A percentile compares a stretch with the other conserved stretches of the same genome.
phyloP scores from a whole-genome alignment of 1,284 basidiomycete genomes.

The Malassezia equina region DNA sequence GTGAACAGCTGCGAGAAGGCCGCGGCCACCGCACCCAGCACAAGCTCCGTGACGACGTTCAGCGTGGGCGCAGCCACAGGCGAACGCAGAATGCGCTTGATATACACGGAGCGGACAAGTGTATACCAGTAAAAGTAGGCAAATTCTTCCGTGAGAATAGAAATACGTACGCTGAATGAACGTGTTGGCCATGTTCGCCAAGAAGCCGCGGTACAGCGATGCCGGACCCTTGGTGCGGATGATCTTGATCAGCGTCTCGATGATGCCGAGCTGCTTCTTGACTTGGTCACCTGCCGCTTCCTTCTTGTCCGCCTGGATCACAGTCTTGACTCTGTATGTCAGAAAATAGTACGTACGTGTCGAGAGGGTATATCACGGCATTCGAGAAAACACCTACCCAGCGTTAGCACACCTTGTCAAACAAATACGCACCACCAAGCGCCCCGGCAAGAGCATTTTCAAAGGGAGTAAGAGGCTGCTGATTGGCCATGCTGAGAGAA shows the following conservation, averaged over 20 bases:
- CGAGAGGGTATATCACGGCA: conserved; percentile 78
- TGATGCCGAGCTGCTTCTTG: conserved; percentile 48
- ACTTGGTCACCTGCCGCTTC: conserved; percentile 51
- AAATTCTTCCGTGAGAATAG: conserved; percentile 59
- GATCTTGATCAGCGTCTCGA: conserved; percentile 40
- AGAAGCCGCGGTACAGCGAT: conserved; percentile 84
- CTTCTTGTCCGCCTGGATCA: conserved; percentile 60
- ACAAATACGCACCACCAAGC: conserved; percentile 63
- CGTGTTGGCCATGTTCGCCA: conserved; percentile 95
- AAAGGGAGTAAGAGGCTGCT: conserved; percentile 66
- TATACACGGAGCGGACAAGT: conserved; percentile 69
- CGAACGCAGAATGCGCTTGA: conserved; percentile 26
- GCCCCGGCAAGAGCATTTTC: conserved; percentile 88
- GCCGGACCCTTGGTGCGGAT: conserved; percentile 31
- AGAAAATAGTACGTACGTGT: conserved; percentile 54
- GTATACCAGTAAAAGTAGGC: conserved; percentile 99
- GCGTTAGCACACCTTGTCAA: not conserved
- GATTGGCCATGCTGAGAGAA: not conserved
- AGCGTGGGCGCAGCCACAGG: conserved; percentile 14
- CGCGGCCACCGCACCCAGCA: conserved; percentile 82
- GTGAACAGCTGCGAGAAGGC: conserved; percentile 95
- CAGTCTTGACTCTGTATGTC: conserved; percentile 70
- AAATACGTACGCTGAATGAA: conserved; percentile 69
- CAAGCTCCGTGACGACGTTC: conserved; percentile 51
- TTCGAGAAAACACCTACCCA: conserved; percentile 40